phyloP scores from a whole-genome alignment of 345 rosid genomes.

The Salix udensis region DNA sequence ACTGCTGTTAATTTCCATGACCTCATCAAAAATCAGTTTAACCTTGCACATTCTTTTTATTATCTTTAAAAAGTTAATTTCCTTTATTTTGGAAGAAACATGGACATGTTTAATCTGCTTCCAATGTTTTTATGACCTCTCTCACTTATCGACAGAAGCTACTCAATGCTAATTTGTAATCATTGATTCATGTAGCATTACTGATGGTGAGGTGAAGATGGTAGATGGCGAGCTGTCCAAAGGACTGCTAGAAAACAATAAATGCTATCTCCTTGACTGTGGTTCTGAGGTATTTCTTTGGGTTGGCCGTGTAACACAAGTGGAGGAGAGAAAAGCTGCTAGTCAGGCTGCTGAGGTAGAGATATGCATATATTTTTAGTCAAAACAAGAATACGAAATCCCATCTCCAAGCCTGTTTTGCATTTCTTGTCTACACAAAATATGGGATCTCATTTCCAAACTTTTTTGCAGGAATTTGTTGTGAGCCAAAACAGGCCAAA shows the following conservation, averaged over 20 bases:
- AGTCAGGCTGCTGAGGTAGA: conserved; percentile 83
- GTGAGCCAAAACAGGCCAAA: conserved; percentile 79
- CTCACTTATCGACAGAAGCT: neutral
- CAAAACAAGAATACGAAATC: conserved; percentile 12
- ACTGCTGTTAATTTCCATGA: neutral
- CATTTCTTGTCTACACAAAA: neutral
- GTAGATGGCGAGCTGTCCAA: conserved; percentile 78
- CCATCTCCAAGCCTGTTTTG: conserved; percentile 15
- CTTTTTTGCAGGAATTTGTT: conserved; percentile 65
- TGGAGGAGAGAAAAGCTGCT: conserved; percentile 93
- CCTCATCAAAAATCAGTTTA: neutral
- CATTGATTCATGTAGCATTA: conserved; percentile 45
- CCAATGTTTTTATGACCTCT: neutral
- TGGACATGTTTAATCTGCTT: neutral
- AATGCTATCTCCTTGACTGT: conserved; percentile 75
- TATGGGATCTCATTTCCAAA: conserved; percentile 22
- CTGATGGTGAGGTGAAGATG: conserved; percentile 49
- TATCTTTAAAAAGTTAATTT: neutral
- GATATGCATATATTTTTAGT: conserved; percentile 8
- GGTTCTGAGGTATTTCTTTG: conserved; percentile 91
- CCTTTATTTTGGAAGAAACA: neutral
- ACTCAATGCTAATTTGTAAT: conserved; percentile 26
- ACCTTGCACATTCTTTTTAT: neutral
- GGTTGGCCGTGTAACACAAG: conserved; percentile 97
- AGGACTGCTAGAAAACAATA: conserved; percentile 72